phyloP scores from a whole-genome alignment of 805 yeast genomes.

The Candida oleophila region DNA sequence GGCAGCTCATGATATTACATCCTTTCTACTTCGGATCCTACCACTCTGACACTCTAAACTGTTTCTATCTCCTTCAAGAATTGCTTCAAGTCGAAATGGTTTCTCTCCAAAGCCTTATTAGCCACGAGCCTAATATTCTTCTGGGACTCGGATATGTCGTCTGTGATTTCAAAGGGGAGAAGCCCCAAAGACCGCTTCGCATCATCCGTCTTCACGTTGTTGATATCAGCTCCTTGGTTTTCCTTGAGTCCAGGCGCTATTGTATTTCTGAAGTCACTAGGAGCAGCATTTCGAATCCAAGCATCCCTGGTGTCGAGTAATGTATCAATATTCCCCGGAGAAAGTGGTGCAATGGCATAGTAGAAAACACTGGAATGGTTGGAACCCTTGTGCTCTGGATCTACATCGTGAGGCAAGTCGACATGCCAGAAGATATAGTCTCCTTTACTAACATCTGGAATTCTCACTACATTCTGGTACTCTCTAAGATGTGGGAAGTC shows the following conservation, averaged over 20 bases:
- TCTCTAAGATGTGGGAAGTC: conserved; percentile 36
- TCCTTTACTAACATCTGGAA: conserved; percentile 42
- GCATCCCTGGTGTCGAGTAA: conserved; percentile 7
- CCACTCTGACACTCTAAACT: no score
- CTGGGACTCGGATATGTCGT: conserved; percentile 23
- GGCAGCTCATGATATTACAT: no score
- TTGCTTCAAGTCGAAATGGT: neutral
- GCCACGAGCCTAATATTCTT: conserved; percentile 21
- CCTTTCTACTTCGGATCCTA: no score
- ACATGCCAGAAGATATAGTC: conserved; percentile 46
- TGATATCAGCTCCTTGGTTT: conserved; percentile 19
- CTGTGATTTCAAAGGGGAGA: conserved; percentile 18
- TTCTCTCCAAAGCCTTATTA: conserved; percentile 15
- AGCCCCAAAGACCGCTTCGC: conserved; percentile 26
- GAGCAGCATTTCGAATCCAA: conserved; percentile 9
- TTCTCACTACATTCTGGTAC: conserved; percentile 26
- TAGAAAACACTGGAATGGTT: conserved; percentile 39
- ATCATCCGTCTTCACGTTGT: conserved; percentile 16
- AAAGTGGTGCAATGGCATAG: conserved; percentile 35
- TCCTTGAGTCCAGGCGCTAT: conserved; percentile 11
- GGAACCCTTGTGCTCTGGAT: conserved; percentile 30
- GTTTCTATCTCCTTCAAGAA: neutral
- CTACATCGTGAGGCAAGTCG: conserved; percentile 42
- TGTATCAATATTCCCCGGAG: conserved; percentile 15
- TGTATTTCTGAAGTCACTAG: conserved; percentile 12